Conservation (phyloP, 495 filamentous ascomycete genomes). For the Aspergillus carlsbadensis region DNA sequence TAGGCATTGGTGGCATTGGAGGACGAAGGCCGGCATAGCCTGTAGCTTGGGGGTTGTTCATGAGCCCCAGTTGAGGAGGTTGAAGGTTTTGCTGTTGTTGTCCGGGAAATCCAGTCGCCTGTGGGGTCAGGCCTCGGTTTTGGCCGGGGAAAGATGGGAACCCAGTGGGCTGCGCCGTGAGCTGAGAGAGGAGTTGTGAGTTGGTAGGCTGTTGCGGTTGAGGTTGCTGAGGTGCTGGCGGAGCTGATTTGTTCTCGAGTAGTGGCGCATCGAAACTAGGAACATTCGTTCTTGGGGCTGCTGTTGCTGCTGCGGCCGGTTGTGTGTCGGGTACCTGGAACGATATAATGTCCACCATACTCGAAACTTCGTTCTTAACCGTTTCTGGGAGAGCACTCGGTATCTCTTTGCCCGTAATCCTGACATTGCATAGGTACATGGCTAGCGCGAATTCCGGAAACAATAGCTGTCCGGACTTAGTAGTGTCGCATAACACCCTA, state of each 20-base stretch:
- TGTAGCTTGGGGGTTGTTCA: constrained; percentile 55
- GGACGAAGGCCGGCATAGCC: constrained; percentile 76
- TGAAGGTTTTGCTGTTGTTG: constrained; percentile 42
- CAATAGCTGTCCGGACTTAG: constrained; percentile 90
- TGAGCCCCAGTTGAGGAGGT: constrained; percentile 48
- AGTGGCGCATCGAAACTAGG: constrained; percentile 72
- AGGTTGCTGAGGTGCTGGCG: constrained; percentile 80
- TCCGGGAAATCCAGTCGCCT: constrained; percentile 47
- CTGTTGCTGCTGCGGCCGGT: constrained; percentile 48
- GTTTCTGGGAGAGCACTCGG: constrained; percentile 75
- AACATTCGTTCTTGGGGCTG: constrained; percentile 60
- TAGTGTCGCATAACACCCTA: constrained; percentile 95
- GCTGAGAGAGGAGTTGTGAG: constrained; percentile 71
- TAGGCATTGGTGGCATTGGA: constrained; percentile 94
- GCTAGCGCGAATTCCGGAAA: constrained; percentile 98
- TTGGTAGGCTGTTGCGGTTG: constrained; percentile 78
- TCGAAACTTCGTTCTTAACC: constrained; percentile 94
- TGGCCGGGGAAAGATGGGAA: constrained; percentile 48
- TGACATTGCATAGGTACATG: constrained; percentile 98
- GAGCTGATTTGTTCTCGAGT: constrained; percentile 60
- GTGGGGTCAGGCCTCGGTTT: constrained; percentile 21
- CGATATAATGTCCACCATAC: constrained; percentile 99
- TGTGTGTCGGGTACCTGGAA: constrained; percentile 84
- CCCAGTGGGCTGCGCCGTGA: constrained; percentile 68
- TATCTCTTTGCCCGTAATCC: constrained; percentile 79